Percentiles rank a stretch among this genome's conserved stretches.
Conservation (phyloP, 192 early-diverging fungal genomes). For the Coemansia sp. region DNA sequence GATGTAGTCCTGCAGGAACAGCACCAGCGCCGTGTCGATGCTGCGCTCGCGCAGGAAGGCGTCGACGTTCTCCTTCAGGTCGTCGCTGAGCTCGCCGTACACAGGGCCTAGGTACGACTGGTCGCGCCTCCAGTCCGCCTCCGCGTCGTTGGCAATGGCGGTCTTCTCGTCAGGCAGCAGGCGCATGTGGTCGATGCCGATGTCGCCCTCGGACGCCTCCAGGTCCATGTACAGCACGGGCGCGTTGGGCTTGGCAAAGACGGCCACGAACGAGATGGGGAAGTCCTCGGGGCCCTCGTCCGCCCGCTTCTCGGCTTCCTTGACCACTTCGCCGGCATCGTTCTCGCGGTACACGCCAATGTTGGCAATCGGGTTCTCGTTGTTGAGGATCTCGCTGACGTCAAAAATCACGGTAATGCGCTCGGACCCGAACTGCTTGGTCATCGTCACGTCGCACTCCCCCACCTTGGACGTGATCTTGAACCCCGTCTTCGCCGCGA, state of each 20-base stretch:
- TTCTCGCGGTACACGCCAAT: constrained; percentile 50
- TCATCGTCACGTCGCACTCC: constrained; percentile 70
- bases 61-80: constrained; percentile 64
- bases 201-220: constrained; percentile 73
- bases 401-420: constrained; percentile 83
- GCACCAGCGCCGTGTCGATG: constrained; percentile 72
- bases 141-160: constrained; percentile 58
- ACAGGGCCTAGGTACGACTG: constrained; percentile 86
- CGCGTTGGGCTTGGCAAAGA: constrained; percentile 69
- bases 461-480: constrained; percentile 77
- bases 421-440: constrained; percentile 85
- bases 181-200: constrained; percentile 78
- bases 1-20: constrained; percentile 83
- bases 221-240: constrained; percentile 79
- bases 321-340: constrained; percentile 49
- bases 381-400: constrained; percentile 77
- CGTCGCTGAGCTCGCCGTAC: constrained; percentile 85
- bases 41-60: constrained; percentile 83
- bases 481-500: constrained; percentile 58
- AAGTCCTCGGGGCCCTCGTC: constrained; percentile 65
- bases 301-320: constrained; percentile 55
- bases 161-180: constrained; percentile 60
- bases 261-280: constrained; percentile 73
- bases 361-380: constrained; percentile 62
- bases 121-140: constrained; percentile 85